Percentiles rank a stretch among this genome's conserved stretches.
Conservation (phyloP, 225 moss, liverwort and hornwort species). For the Marchantia paleacea region DNA sequence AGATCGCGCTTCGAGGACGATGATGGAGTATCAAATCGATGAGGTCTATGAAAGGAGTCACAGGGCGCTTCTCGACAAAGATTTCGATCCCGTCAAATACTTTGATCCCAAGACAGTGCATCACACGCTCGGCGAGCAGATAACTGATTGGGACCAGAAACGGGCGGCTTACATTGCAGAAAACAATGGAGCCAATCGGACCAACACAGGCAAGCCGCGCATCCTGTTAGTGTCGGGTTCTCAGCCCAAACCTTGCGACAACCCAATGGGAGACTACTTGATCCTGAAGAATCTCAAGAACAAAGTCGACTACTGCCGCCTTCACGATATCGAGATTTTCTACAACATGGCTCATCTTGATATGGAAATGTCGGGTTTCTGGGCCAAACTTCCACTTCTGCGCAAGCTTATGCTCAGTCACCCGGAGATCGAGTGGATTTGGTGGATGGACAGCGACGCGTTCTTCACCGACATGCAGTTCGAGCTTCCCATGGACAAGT, state of each 20-base stretch:
- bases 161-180: conserved; percentile 22
- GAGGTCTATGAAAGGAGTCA: conserved; percentile 15
- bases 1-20: conserved; percentile 28
- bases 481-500: conserved; percentile 29
- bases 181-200: conserved; percentile 25
- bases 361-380: conserved; percentile 29
- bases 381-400: conserved; percentile 34
- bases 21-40: conserved; percentile 42
- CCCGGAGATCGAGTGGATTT: conserved; percentile 37
- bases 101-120: conserved; percentile 38
- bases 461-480: conserved; percentile 37
- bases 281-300: conserved; percentile 31
- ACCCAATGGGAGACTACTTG: conserved; percentile 21
- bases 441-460: conserved; percentile 37
- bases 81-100: conserved; percentile 32
- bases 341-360: conserved; percentile 36
- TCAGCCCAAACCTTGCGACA: conserved; percentile 28
- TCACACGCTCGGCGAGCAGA: conserved; percentile 30
- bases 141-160: conserved; percentile 44
- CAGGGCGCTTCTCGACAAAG: conserved; percentile 11
- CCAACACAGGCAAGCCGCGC: conserved; percentile 17
- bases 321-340: conserved; percentile 38
- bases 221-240: conserved; percentile 28
- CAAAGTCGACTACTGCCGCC: conserved; percentile 34
- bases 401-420: conserved; percentile 35